Conservation (phyloP, 2,329 filamentous ascomycete genomes). For the Alternaria conjuncta region DNA sequence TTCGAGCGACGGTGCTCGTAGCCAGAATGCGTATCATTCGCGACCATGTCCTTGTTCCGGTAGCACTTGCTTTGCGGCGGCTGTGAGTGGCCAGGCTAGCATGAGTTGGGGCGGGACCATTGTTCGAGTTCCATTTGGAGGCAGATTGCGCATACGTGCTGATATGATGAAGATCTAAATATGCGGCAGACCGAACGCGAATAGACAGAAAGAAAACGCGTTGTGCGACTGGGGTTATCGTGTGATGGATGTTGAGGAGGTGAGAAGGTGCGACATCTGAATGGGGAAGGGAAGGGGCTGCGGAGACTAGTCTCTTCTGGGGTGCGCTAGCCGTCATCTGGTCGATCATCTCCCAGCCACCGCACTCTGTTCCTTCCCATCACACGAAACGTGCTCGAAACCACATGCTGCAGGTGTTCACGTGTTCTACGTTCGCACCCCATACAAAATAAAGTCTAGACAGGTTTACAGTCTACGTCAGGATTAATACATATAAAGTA, state of each 20-base stretch:
- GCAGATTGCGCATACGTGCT: background rate
- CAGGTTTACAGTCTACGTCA: too few relatives aligned
- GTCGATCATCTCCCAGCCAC: background rate
- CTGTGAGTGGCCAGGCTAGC: background rate
- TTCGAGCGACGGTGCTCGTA: too few relatives aligned
- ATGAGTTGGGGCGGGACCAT: background rate
- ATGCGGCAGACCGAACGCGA: background rate
- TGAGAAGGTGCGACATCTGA: background rate
- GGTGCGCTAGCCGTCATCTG: background rate
- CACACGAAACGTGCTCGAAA: background rate
- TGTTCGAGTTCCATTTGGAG: background rate
- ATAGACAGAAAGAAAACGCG: background rate
- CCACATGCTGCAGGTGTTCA: background rate
- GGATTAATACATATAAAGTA: background rate
- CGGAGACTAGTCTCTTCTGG: background rate
- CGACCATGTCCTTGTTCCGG: too few relatives aligned
- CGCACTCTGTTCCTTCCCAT: background rate
- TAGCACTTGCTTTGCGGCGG: too few relatives aligned
- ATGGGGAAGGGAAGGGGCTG: background rate
- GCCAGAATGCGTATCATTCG: too few relatives aligned
- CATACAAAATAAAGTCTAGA: too few relatives aligned
- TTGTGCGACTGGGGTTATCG: background rate
- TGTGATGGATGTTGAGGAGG: background rate
- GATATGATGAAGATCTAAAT: background rate
- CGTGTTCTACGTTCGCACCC: background rate